Base-by-base conservation (phyloP, 352 stramenopile species). In the Pythium rhizo-oryzae region DNA sequence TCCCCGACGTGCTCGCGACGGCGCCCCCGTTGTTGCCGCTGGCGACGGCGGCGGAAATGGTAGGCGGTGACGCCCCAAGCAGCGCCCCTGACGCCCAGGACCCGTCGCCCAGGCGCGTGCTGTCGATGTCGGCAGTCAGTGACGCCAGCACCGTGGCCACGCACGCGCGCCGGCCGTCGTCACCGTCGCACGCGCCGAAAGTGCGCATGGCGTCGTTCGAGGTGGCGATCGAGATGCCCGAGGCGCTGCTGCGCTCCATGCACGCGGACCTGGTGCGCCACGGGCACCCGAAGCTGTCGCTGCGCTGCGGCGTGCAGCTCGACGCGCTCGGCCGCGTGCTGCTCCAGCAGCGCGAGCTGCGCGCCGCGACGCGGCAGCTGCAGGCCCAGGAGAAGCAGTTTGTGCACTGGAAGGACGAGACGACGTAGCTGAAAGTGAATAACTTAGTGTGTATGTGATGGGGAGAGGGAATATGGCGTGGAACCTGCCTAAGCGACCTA, bases 191-290 rank as follows among this genome's bases (percentile, higher is more conserved):
- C 12, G n/a, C 47, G 21, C 2, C 33, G 28, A 56, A 60, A 30
- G 60, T 82, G 25, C 65, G 74, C 28, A 84, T 94, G 82, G 86
- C 79, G 15, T 83, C 70, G 60, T 91, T 90, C 57, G 80, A 92
- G 46, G 41, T 89, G 47, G 69, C 75, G n/a, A 77, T 94, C 39
- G 82, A 94, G 41, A 71, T 92, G n/a, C 70, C 78, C 0, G 80
- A 83, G 51, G 69, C 71, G 19, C 58, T 91, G 41, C 66, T 84
- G 16, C 65, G 63, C 33, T 67, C 72, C n/a, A 76, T 84, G 64
- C 73, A 78, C 41, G 43, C 64, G 0, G 79, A 88, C 35, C 55
- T 90, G 13, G 59, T 70, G 11, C 78, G 75, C n/a, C 69, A 84
- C 46, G 82, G 82, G 4, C 74, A 80, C 25, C 82, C 84, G 28